These are phyloP conservation scores for Verticillium longisporum DNA, from an alignment of 2,329 filamentous ascomycete species.

Conservation along the genomic window DNA sequence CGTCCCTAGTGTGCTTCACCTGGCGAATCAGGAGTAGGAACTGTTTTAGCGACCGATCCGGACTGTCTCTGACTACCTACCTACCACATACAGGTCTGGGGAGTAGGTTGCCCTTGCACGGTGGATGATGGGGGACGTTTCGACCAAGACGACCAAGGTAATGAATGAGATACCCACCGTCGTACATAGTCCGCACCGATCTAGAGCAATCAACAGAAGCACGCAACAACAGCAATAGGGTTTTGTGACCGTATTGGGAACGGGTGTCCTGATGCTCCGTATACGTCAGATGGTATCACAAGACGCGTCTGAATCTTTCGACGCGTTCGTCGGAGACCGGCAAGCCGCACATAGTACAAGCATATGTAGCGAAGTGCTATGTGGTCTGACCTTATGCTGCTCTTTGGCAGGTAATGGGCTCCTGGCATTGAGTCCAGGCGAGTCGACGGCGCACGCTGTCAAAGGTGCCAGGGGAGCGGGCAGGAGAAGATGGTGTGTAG, in stretches of 20 bases:
- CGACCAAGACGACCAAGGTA: too few relatives aligned
- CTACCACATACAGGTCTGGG: too few relatives aligned
- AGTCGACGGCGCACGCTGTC: background rate
- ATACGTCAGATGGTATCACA: background rate
- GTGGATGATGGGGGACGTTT: too few relatives aligned
- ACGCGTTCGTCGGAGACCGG: background rate
- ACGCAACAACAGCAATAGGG: too few relatives aligned
- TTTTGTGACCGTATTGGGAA: too few relatives aligned
- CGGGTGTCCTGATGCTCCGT: background rate
- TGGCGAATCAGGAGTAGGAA: background rate
- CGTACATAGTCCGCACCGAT: too few relatives aligned
- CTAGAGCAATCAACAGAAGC: too few relatives aligned
- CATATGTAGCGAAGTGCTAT: background rate
- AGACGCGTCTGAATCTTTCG: background rate
- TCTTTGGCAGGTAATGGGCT: background rate
- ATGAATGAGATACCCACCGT: too few relatives aligned
- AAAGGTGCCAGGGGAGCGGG: background rate
- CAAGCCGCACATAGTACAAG: background rate
- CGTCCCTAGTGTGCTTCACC: background rate
- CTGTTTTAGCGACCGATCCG: background rate
- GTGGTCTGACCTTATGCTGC: background rate
- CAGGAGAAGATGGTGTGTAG: slow-evolving; percentile 6
- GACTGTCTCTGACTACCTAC: background rate
- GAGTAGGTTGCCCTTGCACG: too few relatives aligned
- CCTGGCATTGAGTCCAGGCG: background rate